Percentiles rank a stretch among this genome's conserved stretches.
Conservation (phyloP, 192 early-diverging fungal species). For the Umbelopsis sp. region DNA sequence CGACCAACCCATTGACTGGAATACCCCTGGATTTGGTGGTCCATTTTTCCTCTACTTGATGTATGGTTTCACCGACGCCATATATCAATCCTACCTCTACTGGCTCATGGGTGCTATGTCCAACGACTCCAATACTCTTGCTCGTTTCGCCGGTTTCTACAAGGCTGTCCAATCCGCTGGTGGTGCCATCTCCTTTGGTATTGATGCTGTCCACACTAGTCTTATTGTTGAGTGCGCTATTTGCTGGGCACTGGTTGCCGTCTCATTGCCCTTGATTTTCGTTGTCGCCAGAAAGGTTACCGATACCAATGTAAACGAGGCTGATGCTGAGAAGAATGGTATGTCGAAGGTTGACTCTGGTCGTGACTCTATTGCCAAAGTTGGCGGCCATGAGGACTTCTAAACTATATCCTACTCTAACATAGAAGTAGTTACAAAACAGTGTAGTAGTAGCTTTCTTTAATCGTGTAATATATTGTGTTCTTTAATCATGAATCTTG, state of each 20-base stretch:
- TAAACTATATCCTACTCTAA: background rate
- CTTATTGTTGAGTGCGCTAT: conserved; percentile 35
- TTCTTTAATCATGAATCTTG: too few relatives aligned
- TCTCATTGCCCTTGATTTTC: conserved; percentile 51
- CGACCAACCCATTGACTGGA: conserved; percentile 51
- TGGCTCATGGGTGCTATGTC: conserved; percentile 85
- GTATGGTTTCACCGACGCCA: conserved; percentile 79
- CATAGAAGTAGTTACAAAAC: too few relatives aligned
- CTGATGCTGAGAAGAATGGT: background rate
- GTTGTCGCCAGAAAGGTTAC: conserved; percentile 49
- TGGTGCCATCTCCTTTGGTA: conserved; percentile 73
- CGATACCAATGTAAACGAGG: conserved; percentile 38
- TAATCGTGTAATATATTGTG: too few relatives aligned
- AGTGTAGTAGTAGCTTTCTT: too few relatives aligned
- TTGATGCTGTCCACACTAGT: conserved; percentile 52
- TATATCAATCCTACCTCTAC: conserved; percentile 78
- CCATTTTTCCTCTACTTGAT: conserved; percentile 73
- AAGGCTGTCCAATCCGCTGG: conserved; percentile 85
- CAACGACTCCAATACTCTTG: conserved; percentile 70
- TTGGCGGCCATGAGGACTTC: background rate
- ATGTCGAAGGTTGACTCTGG: conserved; percentile 7
- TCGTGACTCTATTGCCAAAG: background rate
- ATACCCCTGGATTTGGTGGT: conserved; percentile 46
- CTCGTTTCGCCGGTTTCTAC: conserved; percentile 82
- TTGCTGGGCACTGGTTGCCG: conserved; percentile 56